These are phyloP conservation scores for Colletotrichum navitas DNA, from an alignment of 2,329 filamentous ascomycete genomes.

Conservation along the genomic window DNA sequence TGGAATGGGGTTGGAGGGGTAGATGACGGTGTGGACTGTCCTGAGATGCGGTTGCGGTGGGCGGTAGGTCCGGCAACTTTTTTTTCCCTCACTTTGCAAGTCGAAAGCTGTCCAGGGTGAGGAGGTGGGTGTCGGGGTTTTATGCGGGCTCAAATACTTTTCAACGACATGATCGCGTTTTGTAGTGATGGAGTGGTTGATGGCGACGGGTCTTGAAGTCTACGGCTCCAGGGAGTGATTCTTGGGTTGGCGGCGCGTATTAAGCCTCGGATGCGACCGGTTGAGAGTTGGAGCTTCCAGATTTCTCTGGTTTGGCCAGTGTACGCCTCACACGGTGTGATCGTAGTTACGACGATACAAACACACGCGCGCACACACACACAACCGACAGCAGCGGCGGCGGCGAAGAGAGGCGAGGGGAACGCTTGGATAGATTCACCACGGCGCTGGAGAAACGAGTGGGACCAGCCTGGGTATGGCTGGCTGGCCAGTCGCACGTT, in stretches of 20 bases:
- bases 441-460: conserved; percentile 40
- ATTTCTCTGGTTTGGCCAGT: conserved; percentile 23
- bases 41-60: conserved; percentile 31
- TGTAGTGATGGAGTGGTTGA: conserved; percentile 23
- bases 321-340: conserved; percentile 25
- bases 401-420: conserved; percentile 14
- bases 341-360: conserved; percentile 16
- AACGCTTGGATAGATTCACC: conserved; percentile 39
- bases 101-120: conserved; percentile 24
- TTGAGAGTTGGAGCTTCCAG: conserved; percentile 27
- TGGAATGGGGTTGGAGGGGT: conserved; percentile 29
- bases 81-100: conserved; percentile 32
- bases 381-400: not conserved
- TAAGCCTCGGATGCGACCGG: conserved; percentile 22
- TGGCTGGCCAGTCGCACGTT: conserved; percentile 30
- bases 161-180: conserved; percentile 43
- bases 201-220: conserved; percentile 8
- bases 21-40: conserved; percentile 25
- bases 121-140: conserved; percentile 21
- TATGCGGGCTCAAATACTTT: conserved; percentile 36
- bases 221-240: conserved; percentile 18
- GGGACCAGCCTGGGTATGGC: conserved; percentile 37
- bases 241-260: conserved; percentile 16
- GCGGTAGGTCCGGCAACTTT: conserved; percentile 32
- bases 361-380: not conserved